Base-by-base conservation (phyloP, 768 basidiomycete species). In the Podaxis sp. region DNA sequence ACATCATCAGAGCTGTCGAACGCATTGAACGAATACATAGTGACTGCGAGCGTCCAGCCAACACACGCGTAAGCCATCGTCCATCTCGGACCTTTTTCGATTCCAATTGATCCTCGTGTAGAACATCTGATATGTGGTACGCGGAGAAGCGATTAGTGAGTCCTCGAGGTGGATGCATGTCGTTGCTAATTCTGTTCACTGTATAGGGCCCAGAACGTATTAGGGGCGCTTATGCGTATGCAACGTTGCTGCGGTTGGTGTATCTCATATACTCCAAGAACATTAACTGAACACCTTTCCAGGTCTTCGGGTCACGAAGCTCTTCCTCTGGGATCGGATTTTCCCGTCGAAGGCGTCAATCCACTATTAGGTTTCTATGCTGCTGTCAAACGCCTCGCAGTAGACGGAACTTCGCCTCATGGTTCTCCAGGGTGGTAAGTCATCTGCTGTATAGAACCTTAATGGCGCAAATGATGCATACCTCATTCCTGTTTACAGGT, bases 331-430 rank as follows among this genome's bases (percentile, higher is more conserved):
- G 96, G 96, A 2, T 93, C 94, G 2, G 96, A 98, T 73, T 97
- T 98, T 74, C 96, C 96, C 0, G 88, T 98, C 2, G 96, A 98
- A 73, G 84, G 86, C 10, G 88, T 96, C 58, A 93, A 96, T 69
- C 96, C 96, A 0, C 76, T 98, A 37, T 77, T 90, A 2, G 93
- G 93, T 0, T 96, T 97, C 74, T 94, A 95, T 67, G 95, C 96
- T 4, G 93, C 94, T 0, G 82, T 95, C 2, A 82, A 93, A 1
- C 84, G 96, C 13, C 78, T 93, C 4, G 82, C 83, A 24, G 77
- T 80, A 2, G 79, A 84, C 12, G 94, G 95, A 0, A 76, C 78
- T 17, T 95, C 92, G 20, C 96, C 96, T 0, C 92, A 96, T 62
- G 96, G 95, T 1, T 58, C 77, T 3, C 82, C 76, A 28, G 96